phyloP scores from a whole-genome alignment of 2,329 filamentous ascomycete genomes.

The Pseudogymnoascus sp. region DNA sequence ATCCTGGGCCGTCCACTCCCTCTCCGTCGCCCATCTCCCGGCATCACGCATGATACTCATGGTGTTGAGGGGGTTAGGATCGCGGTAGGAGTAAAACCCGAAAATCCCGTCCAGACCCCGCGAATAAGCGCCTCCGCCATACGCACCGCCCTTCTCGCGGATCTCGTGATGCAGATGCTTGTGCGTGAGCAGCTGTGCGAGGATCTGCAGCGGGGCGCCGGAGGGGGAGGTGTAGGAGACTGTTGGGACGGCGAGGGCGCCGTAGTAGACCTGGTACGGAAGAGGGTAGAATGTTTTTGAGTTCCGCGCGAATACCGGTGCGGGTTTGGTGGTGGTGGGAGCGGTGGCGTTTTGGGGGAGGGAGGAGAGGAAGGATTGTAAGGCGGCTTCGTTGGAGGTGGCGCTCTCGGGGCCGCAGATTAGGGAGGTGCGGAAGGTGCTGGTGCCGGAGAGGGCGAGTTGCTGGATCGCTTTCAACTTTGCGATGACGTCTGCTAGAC shows the following conservation, averaged over 20 bases:
- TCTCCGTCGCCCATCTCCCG: constrained; percentile 74
- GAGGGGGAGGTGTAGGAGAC: constrained; percentile 71
- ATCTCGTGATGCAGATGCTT: constrained; percentile 97
- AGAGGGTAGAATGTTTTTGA: constrained; percentile 84
- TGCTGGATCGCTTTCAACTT: constrained; percentile 82
- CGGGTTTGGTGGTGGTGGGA: constrained; percentile 31
- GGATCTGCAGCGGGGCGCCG: constrained; percentile 74
- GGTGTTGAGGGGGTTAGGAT: constrained; percentile 88
- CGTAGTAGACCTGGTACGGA: constrained; percentile 96
- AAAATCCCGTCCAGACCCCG: constrained; percentile 76
- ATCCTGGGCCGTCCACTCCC: constrained; percentile 73
- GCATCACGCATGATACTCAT: constrained; percentile 76
- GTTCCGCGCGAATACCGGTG: constrained; percentile 35
- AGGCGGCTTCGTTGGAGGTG: constrained; percentile 57
- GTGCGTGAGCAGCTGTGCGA: constrained; percentile 88
- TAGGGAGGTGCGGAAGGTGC: constrained; percentile 67
- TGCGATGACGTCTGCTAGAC: constrained; percentile 64
- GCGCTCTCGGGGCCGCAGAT: constrained; percentile 76
- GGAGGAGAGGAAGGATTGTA: constrained; percentile 61
- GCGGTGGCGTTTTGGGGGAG: constrained; percentile 41
- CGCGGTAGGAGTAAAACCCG: constrained; percentile 92
- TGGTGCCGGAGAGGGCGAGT: constrained; percentile 61
- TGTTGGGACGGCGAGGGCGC: constrained; percentile 72
- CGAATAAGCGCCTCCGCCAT: constrained; percentile 83
- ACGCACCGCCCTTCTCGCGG: constrained; percentile 93